A percentile compares a stretch with the other conserved stretches of the same genome.
phyloP scores from a whole-genome alignment of 2,329 filamentous ascomycete species.

The Aspergillus sp. region DNA sequence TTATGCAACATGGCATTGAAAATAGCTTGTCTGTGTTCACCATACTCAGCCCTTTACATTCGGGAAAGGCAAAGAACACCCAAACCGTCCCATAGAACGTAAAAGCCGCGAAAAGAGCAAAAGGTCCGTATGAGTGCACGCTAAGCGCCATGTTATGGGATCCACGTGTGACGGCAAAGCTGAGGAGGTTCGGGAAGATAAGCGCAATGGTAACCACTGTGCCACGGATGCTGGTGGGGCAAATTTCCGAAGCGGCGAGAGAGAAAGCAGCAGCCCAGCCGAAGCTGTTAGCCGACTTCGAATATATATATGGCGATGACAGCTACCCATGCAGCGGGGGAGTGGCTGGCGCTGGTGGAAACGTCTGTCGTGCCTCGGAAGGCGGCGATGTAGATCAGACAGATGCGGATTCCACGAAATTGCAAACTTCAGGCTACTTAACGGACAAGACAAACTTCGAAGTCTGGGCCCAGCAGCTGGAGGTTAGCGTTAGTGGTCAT shows the following conservation, averaged over 20 bases:
- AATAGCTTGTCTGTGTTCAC: conserved; percentile 8
- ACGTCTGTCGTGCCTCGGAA: conserved; percentile 11
- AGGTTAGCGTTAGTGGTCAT: conserved; percentile 75
- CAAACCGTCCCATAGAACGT: conserved; percentile 9
- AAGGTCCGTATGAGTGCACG: conserved; percentile 14
- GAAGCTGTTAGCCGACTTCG: conserved; percentile 14
- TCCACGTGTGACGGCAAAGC: conserved; percentile 13
- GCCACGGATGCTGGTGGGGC: conserved; percentile 11
- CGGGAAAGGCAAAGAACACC: conserved; percentile 12
- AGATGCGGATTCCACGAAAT: conserved; percentile 66
- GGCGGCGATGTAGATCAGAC: conserved; percentile 12
- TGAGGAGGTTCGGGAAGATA: conserved; percentile 15
- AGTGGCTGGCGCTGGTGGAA: conserved; percentile 5
- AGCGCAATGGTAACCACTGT: conserved; percentile 14
- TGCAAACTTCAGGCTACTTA: conserved; percentile 93
- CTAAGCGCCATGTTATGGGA: conserved; percentile 12
- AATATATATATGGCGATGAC: conserved; percentile 18
- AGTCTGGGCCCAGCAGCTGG: conserved; percentile 25
- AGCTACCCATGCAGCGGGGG: conserved; percentile 10
- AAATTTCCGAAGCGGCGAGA: conserved; percentile 14
- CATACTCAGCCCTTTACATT: conserved; percentile 13
- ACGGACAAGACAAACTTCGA: conserved; percentile 73
- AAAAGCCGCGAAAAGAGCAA: conserved; percentile 12
- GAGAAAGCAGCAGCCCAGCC: conserved; percentile 15
- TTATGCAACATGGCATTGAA: conserved; percentile 9